A percentile compares a stretch with the other conserved stretches of the same genome.
Evolutionary conservation across 371 early-diverging fungal genomes (phyloP).

Genomic region (Smittium culicis): DNA sequence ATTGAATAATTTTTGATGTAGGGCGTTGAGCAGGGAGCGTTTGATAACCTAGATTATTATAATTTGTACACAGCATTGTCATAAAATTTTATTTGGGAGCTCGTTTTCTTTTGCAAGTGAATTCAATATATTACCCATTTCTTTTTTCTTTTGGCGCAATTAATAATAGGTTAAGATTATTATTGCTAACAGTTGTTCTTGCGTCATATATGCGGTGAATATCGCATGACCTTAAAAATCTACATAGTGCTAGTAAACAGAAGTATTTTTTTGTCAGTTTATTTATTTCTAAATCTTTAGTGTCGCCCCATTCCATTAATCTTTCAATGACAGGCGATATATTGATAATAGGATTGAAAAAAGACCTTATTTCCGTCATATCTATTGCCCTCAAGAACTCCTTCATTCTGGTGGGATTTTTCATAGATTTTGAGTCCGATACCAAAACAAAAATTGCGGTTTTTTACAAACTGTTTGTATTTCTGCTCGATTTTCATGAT

Average conservation of each 20-base stretch:
- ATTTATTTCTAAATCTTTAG: background rate
- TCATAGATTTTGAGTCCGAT: background rate
- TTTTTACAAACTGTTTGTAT: background rate
- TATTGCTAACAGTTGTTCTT: background rate
- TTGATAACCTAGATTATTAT: constrained; percentile 13
- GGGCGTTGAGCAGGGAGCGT: background rate
- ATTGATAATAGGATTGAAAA: background rate
- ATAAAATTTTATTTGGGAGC: background rate
- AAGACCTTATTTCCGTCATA: background rate
- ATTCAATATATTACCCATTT: constrained; percentile 10
- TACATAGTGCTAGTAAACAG: constrained; percentile 13
- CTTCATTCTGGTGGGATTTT: background rate
- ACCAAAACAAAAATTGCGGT: background rate
- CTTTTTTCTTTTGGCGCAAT: constrained; percentile 14
- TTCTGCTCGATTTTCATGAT: background rate
- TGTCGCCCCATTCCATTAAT: background rate
- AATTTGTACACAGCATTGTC: constrained; percentile 1
- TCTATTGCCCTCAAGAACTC: constrained; percentile 1
- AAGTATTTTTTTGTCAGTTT: background rate
- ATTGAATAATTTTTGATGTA: background rate
- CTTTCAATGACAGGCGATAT: background rate
- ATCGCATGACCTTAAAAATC: constrained; percentile 24
- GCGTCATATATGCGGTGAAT: constrained; percentile 16
- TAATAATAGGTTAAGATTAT: background rate
- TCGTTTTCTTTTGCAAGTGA: background rate